These are phyloP conservation scores for Ramaria sp. DNA, from an alignment of 768 basidiomycete genomes.

Conservation along the genomic window DNA sequence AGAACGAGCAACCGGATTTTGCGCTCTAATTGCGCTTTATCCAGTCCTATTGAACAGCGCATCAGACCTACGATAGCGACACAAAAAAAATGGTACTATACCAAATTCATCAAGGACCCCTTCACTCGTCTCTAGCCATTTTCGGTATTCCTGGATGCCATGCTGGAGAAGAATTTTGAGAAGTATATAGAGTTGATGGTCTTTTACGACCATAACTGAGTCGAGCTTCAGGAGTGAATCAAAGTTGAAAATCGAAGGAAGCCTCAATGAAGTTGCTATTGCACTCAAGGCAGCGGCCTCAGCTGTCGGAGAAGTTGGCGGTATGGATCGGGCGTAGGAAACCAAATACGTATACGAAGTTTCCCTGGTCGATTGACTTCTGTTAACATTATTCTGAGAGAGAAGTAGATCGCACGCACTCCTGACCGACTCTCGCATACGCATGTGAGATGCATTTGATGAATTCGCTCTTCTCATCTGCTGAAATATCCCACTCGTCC, in stretches of 20 bases:
- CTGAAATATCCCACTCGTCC: conserved; percentile 58
- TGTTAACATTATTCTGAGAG: background rate
- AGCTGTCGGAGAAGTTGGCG: conserved; percentile 39
- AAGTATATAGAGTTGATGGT: conserved; percentile 64
- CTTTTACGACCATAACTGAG: conserved; percentile 50
- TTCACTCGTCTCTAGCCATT: conserved; percentile 46
- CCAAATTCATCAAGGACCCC: conserved; percentile 44
- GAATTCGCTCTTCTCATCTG: conserved; percentile 54
- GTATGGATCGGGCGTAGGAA: conserved; percentile 49
- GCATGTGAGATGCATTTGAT: conserved; percentile 52
- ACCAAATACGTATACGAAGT: conserved; percentile 56
- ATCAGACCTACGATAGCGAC: background rate
- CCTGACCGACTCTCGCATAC: conserved; percentile 43
- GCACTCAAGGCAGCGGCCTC: conserved; percentile 45
- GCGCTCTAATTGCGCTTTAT: conserved; percentile 47
- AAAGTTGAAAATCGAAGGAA: conserved; percentile 67
- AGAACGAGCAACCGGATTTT: conserved; percentile 75
- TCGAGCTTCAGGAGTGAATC: conserved; percentile 72
- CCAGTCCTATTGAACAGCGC: conserved; percentile 33
- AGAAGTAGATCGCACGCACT: conserved; percentile 33
- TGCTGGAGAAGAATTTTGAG: conserved; percentile 62
- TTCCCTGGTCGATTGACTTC: conserved; percentile 27
- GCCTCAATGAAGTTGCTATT: conserved; percentile 53
- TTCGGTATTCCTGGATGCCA: conserved; percentile 47
- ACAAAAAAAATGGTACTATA: conserved; percentile 16